Conservation (phyloP, 139 green algal genomes). For the Chlorokybus atmophyticus region DNA sequence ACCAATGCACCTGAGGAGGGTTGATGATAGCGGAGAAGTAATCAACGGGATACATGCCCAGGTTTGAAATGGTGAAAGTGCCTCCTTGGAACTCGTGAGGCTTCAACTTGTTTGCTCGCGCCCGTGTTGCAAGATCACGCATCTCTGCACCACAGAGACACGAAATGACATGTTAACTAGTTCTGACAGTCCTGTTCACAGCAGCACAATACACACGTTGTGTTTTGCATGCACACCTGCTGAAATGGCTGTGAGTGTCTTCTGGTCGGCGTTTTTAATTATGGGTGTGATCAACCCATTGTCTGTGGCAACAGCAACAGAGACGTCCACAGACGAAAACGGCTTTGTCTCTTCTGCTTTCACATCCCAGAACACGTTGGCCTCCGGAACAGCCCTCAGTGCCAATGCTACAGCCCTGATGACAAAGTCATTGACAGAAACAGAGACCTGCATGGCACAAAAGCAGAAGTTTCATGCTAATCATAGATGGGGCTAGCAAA, state of each 20-base stretch:
- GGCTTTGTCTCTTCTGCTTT: too few species aligned
- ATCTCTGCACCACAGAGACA: too few species aligned
- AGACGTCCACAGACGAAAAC: constrained; percentile 28
- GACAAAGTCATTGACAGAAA: constrained; percentile 92
- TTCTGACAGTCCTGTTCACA: background rate
- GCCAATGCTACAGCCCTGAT: constrained; percentile 69
- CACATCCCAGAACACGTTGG: constrained; percentile 36
- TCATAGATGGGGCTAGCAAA: too few species aligned
- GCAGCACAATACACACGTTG: too few species aligned
- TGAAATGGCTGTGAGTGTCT: constrained; percentile 10
- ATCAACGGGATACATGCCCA: constrained; percentile 79
- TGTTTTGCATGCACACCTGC: constrained; percentile 74
- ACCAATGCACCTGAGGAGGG: constrained; percentile 53
- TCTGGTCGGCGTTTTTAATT: constrained; percentile 17
- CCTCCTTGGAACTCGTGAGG: constrained; percentile 53
- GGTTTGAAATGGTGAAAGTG: constrained; percentile 29
- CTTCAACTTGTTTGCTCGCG: constrained; percentile 65
- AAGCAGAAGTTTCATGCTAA: too few species aligned
- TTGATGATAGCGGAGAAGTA: constrained; percentile 95
- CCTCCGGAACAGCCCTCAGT: constrained; percentile 56
- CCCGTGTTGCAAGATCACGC: constrained; percentile 55
- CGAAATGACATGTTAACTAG: constrained; percentile 8
- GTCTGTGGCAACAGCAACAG: constrained; percentile 29
- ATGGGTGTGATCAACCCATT: constrained; percentile 35
- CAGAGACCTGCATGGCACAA: constrained; percentile 27